Percentiles rank a stretch among this genome's conserved stretches.
phyloP scores from a whole-genome alignment of 768 basidiomycete species.

The Lactarius sp. region DNA sequence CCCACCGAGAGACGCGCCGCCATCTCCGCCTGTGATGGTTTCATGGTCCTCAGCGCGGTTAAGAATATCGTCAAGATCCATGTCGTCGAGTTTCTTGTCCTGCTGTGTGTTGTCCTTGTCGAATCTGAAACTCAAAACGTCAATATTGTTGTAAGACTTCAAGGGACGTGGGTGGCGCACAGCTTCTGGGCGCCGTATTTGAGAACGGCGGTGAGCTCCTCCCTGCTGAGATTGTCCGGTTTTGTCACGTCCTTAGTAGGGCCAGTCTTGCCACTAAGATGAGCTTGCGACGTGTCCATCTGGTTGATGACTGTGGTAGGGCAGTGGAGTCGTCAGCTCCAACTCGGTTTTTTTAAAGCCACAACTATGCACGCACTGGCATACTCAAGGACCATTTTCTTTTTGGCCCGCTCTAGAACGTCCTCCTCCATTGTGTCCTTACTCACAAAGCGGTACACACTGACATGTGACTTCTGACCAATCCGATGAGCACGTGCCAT shows the following conservation, averaged over 20 bases:
- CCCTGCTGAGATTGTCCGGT: slow-evolving; percentile 85
- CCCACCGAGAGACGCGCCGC: slow-evolving; percentile 92
- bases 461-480: slow-evolving; percentile 98
- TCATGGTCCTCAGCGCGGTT: slow-evolving; percentile 97
- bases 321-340: background rate
- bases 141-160: slow-evolving; percentile 16
- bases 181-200: slow-evolving; percentile 99
- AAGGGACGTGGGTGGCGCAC: slow-evolving; percentile 39
- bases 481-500: slow-evolving; percentile 99
- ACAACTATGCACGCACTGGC: slow-evolving; percentile 67
- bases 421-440: slow-evolving; percentile 99
- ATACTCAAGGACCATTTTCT: slow-evolving; percentile 99
- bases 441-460: slow-evolving; percentile 96
- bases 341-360: background rate
- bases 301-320: slow-evolving; percentile 85
- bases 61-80: slow-evolving; percentile 98
- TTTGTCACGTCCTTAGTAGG: slow-evolving; percentile 62
- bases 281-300: slow-evolving; percentile 98
- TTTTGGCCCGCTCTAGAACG: slow-evolving; percentile 94
- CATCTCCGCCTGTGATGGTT: slow-evolving; percentile 78
- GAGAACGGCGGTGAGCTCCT: slow-evolving; percentile 93
- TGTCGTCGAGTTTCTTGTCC: slow-evolving; percentile 94
- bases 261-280: slow-evolving; percentile 74
- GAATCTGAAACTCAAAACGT: slow-evolving; percentile 53
- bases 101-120: slow-evolving; percentile 94